Conservation (phyloP, 331 rosid species). For the Pyracantha coccinea region DNA sequence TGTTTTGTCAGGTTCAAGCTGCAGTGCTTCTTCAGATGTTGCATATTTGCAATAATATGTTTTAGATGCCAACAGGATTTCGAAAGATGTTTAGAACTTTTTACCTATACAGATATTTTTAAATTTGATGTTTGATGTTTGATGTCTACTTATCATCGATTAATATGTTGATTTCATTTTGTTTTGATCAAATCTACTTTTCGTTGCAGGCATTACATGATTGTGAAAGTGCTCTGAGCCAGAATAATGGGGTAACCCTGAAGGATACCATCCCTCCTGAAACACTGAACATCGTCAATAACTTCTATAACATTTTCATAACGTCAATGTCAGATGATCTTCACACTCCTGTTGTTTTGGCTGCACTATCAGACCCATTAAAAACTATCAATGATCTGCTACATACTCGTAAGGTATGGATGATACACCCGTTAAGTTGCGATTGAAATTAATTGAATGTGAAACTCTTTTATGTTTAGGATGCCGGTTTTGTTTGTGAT, state of each 20-base stretch:
- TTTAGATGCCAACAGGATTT: not conserved
- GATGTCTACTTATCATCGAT: not conserved
- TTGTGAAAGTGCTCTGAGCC: conserved; percentile 61
- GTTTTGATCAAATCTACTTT: conserved; percentile 5
- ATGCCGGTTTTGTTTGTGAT: not conserved
- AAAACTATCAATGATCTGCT: conserved; percentile 82
- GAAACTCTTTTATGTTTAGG: not conserved
- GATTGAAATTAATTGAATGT: not conserved
- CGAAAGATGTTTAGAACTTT: not conserved
- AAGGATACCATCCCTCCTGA: conserved; percentile 53
- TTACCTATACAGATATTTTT: not conserved
- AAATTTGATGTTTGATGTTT: not conserved
- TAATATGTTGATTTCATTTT: not conserved
- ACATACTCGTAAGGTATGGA: conserved; percentile 71
- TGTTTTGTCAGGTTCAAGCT: not conserved
- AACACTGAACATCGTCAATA: conserved; percentile 35
- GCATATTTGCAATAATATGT: not conserved
- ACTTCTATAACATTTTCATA: conserved; percentile 43
- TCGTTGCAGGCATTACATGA: conserved; percentile 72
- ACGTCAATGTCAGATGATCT: conserved; percentile 93
- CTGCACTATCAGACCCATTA: conserved; percentile 78
- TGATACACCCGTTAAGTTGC: not conserved
- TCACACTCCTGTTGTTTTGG: conserved; percentile 78
- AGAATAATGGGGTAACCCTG: conserved; percentile 40
- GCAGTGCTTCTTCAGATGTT: not conserved